phyloP scores from a whole-genome alignment of 768 basidiomycete species.

The Coprinopsis strossmayeri region DNA sequence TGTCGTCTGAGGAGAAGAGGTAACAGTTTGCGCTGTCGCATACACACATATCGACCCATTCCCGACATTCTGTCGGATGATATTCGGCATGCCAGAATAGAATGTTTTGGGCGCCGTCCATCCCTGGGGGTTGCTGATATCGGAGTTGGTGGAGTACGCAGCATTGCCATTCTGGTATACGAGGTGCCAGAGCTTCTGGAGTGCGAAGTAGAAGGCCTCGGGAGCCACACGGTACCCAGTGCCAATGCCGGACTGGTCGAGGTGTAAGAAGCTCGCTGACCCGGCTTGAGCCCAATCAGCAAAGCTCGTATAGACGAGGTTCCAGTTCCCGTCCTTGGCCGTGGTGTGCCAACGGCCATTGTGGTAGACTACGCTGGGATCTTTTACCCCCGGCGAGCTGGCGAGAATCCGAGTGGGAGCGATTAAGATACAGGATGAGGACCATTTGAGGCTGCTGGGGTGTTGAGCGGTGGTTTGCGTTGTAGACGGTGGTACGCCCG shows the following conservation, averaged over 20 bases:
- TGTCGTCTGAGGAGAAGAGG: conserved; percentile 19
- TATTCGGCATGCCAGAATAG: conserved; percentile 11
- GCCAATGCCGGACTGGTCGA: conserved; percentile 13
- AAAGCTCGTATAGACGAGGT: conserved; percentile 14
- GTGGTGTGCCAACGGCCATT: conserved; percentile 15
- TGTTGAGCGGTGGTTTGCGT: no score
- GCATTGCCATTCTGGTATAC: conserved; percentile 16
- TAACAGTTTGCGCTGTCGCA: conserved; percentile 15
- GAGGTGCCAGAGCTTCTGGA: conserved; percentile 17
- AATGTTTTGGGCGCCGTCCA: conserved; percentile 15
- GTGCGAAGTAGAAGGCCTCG: conserved; percentile 16
- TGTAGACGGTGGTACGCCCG: no score
- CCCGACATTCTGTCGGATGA: conserved; percentile 14
- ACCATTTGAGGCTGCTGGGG: conserved; percentile 14
- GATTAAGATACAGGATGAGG: conserved; percentile 10
- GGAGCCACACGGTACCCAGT: conserved; percentile 16
- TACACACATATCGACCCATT: conserved; percentile 20
- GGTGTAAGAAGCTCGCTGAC: conserved; percentile 9
- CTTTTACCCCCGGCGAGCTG: conserved; percentile 15
- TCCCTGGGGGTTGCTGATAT: conserved; percentile 15
- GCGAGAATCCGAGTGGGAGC: conserved; percentile 10
- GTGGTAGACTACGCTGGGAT: conserved; percentile 15
- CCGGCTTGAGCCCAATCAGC: conserved; percentile 13
- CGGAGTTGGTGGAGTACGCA: conserved; percentile 15
- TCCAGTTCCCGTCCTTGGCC: conserved; percentile 8